Conservation (phyloP, 1,284 basidiomycete genomes). For the Filobasidium uniguttulatum region DNA sequence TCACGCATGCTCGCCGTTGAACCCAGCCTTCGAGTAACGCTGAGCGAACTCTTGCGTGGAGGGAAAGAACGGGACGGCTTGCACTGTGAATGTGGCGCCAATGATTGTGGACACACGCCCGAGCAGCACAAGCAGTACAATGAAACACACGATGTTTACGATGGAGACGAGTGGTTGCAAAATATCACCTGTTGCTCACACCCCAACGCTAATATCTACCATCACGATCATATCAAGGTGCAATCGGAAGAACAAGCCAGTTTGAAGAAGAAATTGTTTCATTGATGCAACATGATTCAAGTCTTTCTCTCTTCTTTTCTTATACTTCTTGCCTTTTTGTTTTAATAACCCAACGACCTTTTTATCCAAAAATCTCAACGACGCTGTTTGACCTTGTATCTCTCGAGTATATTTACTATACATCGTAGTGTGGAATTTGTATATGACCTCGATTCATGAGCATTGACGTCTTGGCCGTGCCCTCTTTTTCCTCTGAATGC, state of each 20-base stretch:
- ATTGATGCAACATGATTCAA: constrained; percentile 17
- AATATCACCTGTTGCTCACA: constrained; percentile 56
- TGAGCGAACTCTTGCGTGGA: constrained; percentile 83
- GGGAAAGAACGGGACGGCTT: constrained; percentile 59
- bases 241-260: constrained; percentile 32
- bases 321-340: too few species aligned
- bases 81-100: constrained; percentile 57
- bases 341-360: too few species aligned
- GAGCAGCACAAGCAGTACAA: constrained; percentile 22
- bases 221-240: constrained; percentile 38
- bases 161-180: constrained; percentile 50
- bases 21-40: constrained; percentile 73
- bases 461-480: too few species aligned
- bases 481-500: too few species aligned
- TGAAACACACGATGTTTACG: constrained; percentile 29
- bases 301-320: too few species aligned
- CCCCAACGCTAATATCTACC: constrained; percentile 27
- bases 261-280: constrained; percentile 37
- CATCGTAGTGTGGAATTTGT: too few species aligned
- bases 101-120: constrained; percentile 36
- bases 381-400: too few species aligned
- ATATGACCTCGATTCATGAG: too few species aligned
- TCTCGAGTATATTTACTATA: too few species aligned
- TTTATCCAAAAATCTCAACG: too few species aligned
- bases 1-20: constrained; percentile 91